A percentile compares a stretch with the other conserved stretches of the same genome.
These are phyloP conservation scores for Trametes coccinea DNA, from an alignment of 768 basidiomycete genomes.

Conservation along the genomic window DNA sequence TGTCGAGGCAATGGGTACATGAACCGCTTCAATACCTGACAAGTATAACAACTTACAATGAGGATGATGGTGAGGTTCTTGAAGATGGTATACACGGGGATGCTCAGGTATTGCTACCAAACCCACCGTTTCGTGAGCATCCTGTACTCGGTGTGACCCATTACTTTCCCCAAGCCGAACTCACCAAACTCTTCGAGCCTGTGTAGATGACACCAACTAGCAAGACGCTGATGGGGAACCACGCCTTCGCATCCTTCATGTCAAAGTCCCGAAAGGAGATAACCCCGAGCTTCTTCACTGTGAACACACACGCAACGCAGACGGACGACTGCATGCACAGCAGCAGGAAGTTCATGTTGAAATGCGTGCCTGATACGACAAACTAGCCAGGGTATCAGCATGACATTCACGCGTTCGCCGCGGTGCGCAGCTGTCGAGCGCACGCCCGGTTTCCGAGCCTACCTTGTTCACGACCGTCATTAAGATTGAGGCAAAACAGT, in stretches of 20 bases:
- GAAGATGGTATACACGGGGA: constrained; percentile 99
- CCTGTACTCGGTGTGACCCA: too few species aligned
- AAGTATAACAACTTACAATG: constrained; percentile 59
- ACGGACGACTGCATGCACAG: constrained; percentile 89
- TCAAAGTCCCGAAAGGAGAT: constrained; percentile 88
- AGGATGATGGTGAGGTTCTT: constrained; percentile 99
- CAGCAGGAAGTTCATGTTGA: constrained; percentile 97
- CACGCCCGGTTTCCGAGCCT: constrained; percentile 18
- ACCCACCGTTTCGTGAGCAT: not conserved
- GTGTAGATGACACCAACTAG: constrained; percentile 97
- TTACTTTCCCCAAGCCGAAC: constrained; percentile 32
- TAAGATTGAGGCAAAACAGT: constrained; percentile 89
- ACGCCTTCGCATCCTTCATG: constrained; percentile 78
- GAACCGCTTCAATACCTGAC: not conserved
- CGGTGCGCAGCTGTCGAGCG: not conserved
- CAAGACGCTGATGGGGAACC: constrained; percentile 93
- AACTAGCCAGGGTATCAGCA: constrained; percentile 51
- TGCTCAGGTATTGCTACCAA: constrained; percentile 91
- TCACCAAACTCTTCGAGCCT: constrained; percentile 92
- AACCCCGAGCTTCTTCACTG: constrained; percentile 72
- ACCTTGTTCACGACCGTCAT: constrained; percentile 99
- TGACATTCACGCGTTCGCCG: not conserved
- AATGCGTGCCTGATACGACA: constrained; percentile 89
- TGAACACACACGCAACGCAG: constrained; percentile 74
- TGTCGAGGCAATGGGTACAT: not conserved